Conservation (phyloP, 2,329 filamentous ascomycete species). For the Clarireedia homoeocarpa region DNA sequence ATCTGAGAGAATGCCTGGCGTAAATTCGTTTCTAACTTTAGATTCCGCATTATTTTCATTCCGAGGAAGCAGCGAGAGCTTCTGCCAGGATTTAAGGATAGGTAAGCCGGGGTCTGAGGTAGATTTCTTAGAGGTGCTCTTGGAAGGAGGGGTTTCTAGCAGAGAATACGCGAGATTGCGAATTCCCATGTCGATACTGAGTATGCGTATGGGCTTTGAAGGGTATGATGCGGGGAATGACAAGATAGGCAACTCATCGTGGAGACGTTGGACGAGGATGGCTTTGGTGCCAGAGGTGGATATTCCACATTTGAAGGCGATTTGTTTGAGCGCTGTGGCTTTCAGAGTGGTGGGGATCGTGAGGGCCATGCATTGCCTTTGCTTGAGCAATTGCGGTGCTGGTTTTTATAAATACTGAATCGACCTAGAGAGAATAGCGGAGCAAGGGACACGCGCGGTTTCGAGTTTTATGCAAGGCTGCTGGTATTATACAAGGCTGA, state of each 20-base stretch:
- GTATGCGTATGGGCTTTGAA: constrained; percentile 36
- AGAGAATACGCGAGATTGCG: constrained; percentile 72
- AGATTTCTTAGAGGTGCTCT: background rate
- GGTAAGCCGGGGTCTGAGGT: background rate
- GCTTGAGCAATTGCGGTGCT: background rate
- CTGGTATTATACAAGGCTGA: background rate
- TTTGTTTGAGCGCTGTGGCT: constrained; percentile 44
- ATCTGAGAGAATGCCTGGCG: constrained; percentile 43
- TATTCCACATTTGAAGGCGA: constrained; percentile 55
- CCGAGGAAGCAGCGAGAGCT: constrained; percentile 13
- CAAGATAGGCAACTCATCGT: constrained; percentile 28
- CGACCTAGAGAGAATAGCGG: background rate
- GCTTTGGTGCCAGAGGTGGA: constrained; percentile 52
- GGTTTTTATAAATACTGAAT: background rate
- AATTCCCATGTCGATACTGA: constrained; percentile 82
- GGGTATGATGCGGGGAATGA: constrained; percentile 7
- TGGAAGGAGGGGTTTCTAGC: constrained; percentile 31
- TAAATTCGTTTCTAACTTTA: constrained; percentile 37
- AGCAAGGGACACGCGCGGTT: background rate
- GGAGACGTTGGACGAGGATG: constrained; percentile 43
- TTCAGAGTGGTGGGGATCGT: constrained; percentile 35
- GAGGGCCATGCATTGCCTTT: constrained; percentile 26
- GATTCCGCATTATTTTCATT: background rate
- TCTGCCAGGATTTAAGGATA: constrained; percentile 8
- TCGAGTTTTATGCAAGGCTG: background rate